Evolutionary conservation across 192 early-diverging fungal genomes (phyloP), one percentile per base, ranked within the genome.

Genomic region (Coemansia aciculifera): DNA sequence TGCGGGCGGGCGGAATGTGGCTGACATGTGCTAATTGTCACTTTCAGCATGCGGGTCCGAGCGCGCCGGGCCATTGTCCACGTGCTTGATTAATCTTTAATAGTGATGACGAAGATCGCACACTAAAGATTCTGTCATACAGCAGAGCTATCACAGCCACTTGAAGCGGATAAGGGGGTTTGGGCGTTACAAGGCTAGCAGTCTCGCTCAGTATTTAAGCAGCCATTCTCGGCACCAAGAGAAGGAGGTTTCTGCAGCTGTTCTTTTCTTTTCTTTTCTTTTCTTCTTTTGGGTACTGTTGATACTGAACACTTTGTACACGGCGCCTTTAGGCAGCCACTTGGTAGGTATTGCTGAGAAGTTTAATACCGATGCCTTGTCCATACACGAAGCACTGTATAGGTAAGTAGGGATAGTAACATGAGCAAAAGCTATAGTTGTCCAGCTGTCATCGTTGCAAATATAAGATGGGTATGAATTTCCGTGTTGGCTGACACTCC

Each of bases 21-120:
- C 29, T 57, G 54, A 34, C 54, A 57, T 31, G 54, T 57, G 54
- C 17, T 13, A 57, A n/a, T n/a, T 13, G 17, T 29, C 13, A 17
- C 54, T 34, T 34, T 57, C 24, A 27, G 51, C 51, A 54, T 54
- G 51, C 54, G 54, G 54, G 54, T 17, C 54, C 54, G 54, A 57
- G 54, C 54, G 31, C 29, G 54, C 54, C 54, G 31, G 8, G n/a
- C 13, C 5, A n/a, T 24, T 54, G 51, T 24, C 13, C 51, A 54
- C 27, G 51, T 54, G 51, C 51, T 54, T 29, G 8, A 27, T 27
- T 54, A 36, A 36, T 54, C 1, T 48, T 48, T 2, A 48, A 5
- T 19, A 21, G 9, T 19, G n/a, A 21, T 5, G n/a, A 15, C 11
- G 40, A 42, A 15, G 11, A 42, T 42, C 40, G 13, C 15, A 15